phyloP scores from a whole-genome alignment of 176 grass and related monocot species.

The Bolboschoenus planiculmis region DNA sequence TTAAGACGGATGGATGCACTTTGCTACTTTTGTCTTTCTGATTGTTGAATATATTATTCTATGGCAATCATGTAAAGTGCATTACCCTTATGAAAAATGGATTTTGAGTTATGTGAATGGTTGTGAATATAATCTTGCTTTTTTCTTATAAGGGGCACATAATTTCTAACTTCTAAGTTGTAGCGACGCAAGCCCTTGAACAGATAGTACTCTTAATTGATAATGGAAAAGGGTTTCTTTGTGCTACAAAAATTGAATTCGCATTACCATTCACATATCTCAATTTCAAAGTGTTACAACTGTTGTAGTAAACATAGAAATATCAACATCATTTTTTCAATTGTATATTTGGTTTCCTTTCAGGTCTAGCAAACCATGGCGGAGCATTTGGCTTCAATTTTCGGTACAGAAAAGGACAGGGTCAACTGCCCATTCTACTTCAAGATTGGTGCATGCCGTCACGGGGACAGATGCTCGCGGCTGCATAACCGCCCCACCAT shows the following conservation, averaged over 20 bases:
- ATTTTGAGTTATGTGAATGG: background rate
- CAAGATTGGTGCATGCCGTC: constrained; percentile 29
- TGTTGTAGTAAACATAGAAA: background rate
- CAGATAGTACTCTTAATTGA: background rate
- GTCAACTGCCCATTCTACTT: constrained; percentile 34
- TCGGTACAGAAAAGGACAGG: constrained; percentile 26
- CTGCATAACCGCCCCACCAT: constrained; percentile 31
- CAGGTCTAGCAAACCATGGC: constrained; percentile 20
- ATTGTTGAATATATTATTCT: background rate
- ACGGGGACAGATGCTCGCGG: constrained; percentile 24
- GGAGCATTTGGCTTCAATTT: constrained; percentile 24
- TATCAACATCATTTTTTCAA: background rate
- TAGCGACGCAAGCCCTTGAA: background rate
- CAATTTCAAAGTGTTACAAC: background rate
- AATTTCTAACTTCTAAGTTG: background rate
- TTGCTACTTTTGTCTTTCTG: background rate
- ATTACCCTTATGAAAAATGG: background rate
- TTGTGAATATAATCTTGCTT: background rate
- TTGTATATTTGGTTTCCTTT: background rate
- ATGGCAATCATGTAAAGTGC: background rate
- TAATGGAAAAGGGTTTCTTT: background rate
- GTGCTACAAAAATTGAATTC: background rate
- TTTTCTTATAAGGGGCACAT: background rate
- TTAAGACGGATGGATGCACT: background rate
- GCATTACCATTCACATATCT: background rate